Base-by-base conservation (phyloP, 2,329 filamentous ascomycete species). In the Metarhizium robertsii region DNA sequence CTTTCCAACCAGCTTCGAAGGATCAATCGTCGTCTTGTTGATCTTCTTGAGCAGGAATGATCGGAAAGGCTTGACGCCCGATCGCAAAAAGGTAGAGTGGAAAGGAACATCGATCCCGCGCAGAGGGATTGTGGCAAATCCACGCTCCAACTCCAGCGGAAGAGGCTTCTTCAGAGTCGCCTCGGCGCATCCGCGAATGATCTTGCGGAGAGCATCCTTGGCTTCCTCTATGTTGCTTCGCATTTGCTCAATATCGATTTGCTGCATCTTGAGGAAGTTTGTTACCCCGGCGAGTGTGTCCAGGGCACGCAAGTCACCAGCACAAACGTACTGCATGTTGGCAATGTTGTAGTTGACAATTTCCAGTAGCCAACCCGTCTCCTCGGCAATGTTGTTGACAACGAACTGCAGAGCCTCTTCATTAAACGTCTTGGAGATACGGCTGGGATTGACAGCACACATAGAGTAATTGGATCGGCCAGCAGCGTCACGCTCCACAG, bases 21-120 rank as follows among this genome's bases (percentile, higher is more conserved):
- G 94, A 71, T 99, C 94, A 71, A 99, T 97, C 54, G 89, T 95
- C 29, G 92, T 96, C 84, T 95, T 96, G 81, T 97, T 91, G 77
- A 99, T 97, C 84, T 99, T 99, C 88, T 97, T 99, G 65, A 97
- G 86, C 69, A 99, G 74, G 84, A 99, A 99, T 48, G 87, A 92
- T 62, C 94, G 84, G 90, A 99, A 99, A 50, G 95, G 94, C 81
- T 99, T 99, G 73, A 99, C 94, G 66, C 94, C 95, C 43, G 91
- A 96, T 55, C 95, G 89, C 75, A 99, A 77, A 81, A 99, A 99
- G 18, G 94, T 99, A 64, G 88, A 94, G 81, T 99, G 94, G 89
- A 99, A 99, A 48, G 94, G 94, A 68, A 97, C 95, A 66, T 99
- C 94, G 65, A 99, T 99, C 60, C 95, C 95, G 68, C 88, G 90